phyloP scores from a whole-genome alignment of 441 rosid genomes.

The Erodium moschatum region DNA sequence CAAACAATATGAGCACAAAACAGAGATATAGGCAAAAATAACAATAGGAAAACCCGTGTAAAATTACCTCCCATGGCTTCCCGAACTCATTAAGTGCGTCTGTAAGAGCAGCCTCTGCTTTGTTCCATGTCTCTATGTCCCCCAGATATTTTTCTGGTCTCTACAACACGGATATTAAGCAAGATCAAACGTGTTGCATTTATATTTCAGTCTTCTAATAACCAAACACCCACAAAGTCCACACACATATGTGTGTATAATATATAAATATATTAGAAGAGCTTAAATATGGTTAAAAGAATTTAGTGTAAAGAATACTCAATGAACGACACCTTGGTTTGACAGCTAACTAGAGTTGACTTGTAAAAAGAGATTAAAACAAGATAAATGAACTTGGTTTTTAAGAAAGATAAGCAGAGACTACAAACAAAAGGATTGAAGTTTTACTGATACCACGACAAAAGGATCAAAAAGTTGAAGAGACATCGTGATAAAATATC shows the following conservation, averaged over 20 bases:
- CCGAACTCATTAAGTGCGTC: constrained; percentile 75
- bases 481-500: constrained; percentile 11
- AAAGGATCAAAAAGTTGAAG: neutral
- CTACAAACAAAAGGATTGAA: neutral
- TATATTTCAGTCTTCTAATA: neutral
- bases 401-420: neutral
- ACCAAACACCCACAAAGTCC: neutral
- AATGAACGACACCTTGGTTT: neutral
- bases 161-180: constrained; percentile 33
- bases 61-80: constrained; percentile 74
- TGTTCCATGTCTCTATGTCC: constrained; percentile 67
- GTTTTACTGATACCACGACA: neutral
- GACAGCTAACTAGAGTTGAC: neutral
- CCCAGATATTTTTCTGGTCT: constrained; percentile 95
- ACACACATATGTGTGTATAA: neutral
- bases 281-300: neutral
- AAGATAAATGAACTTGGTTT: neutral
- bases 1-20: neutral
- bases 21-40: neutral
- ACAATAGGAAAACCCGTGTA: constrained; percentile 6
- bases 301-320: neutral
- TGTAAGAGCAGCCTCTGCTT: constrained; percentile 77
- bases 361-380: neutral
- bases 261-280: too few species aligned
- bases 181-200: neutral